Conservation (phyloP, 257 asterid genomes). For the Solanum dulcamara region DNA sequence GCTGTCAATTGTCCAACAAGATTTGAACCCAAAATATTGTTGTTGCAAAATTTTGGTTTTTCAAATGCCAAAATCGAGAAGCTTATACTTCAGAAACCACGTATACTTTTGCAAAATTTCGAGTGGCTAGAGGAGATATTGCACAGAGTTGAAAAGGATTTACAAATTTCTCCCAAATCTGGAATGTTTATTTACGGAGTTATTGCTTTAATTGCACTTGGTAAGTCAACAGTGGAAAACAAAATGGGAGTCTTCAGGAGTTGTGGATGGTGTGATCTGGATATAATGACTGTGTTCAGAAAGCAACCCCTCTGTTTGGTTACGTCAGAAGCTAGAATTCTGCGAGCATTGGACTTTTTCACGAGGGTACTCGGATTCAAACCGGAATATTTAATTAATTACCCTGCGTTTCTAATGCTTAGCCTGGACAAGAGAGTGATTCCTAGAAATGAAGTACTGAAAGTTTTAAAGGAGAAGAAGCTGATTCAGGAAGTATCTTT, state of each 20-base stretch:
- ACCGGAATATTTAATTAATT: neutral
- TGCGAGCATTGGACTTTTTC: neutral
- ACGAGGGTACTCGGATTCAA: neutral
- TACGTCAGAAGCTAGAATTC: neutral
- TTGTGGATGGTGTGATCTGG: neutral
- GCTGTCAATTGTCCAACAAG: neutral
- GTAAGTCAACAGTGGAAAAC: neutral
- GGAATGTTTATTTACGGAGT: neutral
- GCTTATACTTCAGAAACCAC: neutral
- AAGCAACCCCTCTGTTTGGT: neutral
- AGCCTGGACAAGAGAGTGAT: slow-evolving; percentile 15
- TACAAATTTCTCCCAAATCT: slow-evolving; percentile 5
- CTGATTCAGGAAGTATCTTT: neutral
- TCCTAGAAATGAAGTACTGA: slow-evolving; percentile 7
- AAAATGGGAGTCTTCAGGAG: neutral
- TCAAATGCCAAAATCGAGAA: neutral
- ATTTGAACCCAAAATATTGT: neutral
- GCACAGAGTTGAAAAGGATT: neutral
- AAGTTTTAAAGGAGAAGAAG: slow-evolving; percentile 3
- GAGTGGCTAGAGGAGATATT: neutral
- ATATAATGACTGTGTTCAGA: slow-evolving; percentile 3
- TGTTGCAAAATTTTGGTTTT: neutral
- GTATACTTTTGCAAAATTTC: neutral
- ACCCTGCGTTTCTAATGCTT: neutral
- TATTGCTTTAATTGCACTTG: neutral